Evolutionary conservation across 2,329 filamentous ascomycete genomes (phyloP).

Genomic region (Drechmeria coniospora): DNA sequence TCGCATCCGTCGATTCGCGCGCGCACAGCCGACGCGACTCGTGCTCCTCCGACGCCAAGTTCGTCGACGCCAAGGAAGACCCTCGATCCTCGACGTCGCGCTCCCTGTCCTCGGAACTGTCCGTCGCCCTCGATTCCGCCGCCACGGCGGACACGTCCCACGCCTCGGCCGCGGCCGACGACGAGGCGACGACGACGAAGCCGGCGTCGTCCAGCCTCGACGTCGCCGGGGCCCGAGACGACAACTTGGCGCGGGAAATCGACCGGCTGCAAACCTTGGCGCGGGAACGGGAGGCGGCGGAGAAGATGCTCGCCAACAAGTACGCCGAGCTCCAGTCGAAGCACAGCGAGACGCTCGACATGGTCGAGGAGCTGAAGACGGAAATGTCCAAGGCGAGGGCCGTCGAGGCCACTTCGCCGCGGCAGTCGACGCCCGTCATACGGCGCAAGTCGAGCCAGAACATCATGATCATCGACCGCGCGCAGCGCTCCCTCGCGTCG

Average conservation of each 20-base stretch:
- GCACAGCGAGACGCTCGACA: slow-evolving; percentile 66
- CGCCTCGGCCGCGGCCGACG: slow-evolving; percentile 28
- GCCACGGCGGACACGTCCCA: slow-evolving; percentile 48
- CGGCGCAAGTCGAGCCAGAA: slow-evolving; percentile 88
- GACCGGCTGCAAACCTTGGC: slow-evolving; percentile 56
- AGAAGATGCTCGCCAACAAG: slow-evolving; percentile 56
- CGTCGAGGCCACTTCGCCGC: slow-evolving; percentile 42
- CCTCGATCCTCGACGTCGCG: slow-evolving; percentile 57
- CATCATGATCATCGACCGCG: slow-evolving; percentile 72
- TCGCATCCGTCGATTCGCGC: slow-evolving; percentile 37
- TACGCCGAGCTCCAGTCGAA: slow-evolving; percentile 73
- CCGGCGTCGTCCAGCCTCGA: slow-evolving; percentile 22
- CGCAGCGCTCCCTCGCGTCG: slow-evolving; percentile 79
- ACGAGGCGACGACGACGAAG: slow-evolving; percentile 30
- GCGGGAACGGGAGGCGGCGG: slow-evolving; percentile 60
- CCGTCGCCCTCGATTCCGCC: slow-evolving; percentile 67
- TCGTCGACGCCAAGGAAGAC: slow-evolving; percentile 53
- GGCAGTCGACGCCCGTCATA: slow-evolving; percentile 60
- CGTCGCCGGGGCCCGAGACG: slow-evolving; percentile 20
- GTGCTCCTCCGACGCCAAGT: slow-evolving; percentile 69
- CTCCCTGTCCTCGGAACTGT: slow-evolving; percentile 88
- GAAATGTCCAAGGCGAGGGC: slow-evolving; percentile 67
- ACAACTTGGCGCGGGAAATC: slow-evolving; percentile 46
- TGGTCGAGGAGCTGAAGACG: slow-evolving; percentile 82
- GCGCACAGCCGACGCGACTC: slow-evolving; percentile 49